Evolutionary conservation across 1,284 basidiomycete species (phyloP), one percentile per base, ranked within the genome.

Genomic region (Somion occarium): DNA sequence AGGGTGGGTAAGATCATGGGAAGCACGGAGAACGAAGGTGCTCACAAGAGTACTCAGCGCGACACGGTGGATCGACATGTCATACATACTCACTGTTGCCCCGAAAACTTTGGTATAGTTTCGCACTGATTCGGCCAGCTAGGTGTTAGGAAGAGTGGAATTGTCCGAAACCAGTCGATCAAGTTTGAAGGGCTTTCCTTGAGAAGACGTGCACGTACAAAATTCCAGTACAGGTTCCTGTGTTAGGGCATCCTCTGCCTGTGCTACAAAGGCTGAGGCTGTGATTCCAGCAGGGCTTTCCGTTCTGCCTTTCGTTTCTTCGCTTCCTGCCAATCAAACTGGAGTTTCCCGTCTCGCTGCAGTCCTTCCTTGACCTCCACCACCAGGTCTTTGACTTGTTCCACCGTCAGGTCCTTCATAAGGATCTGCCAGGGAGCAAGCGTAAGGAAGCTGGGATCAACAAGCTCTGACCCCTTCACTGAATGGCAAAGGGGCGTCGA

Each of bases 311-410:
- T 60, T 34, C 53, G 48, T 19, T 56, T 56, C 24, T 59, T 58
- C 18, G 58, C 61, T 11, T 51, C 53, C 25, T 48, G 50, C 61
- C 60, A 63, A 27, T 63, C 57, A 20, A 47, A 55, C 12, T 53
- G 44, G 13, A 64, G 55, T 25, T 49, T 57, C 1, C 63, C 63
- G 2, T 57, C 56, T 7, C 48, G 51, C 9, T 59, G 52, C 41
- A 69, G 51, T n/a, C 59, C 61, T 37, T 61, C 62, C 47, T 66
- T 66, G 20, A 61, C 61, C 18, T 54, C 24, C 41, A 63, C 34
- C 2, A 63, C 59, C 19, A 65, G 38, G 15, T 47, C 27, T 26
- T 56, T 56, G 5, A 69, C 51, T 20, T 64, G 62, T 11, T 64
- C 62, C 15, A 55, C 56, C 9, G 59, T 53, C 61, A 67, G 64